Evolutionary conservation across 495 filamentous ascomycete genomes (phyloP).

Genomic region (Talaromyces proteolyticus): DNA sequence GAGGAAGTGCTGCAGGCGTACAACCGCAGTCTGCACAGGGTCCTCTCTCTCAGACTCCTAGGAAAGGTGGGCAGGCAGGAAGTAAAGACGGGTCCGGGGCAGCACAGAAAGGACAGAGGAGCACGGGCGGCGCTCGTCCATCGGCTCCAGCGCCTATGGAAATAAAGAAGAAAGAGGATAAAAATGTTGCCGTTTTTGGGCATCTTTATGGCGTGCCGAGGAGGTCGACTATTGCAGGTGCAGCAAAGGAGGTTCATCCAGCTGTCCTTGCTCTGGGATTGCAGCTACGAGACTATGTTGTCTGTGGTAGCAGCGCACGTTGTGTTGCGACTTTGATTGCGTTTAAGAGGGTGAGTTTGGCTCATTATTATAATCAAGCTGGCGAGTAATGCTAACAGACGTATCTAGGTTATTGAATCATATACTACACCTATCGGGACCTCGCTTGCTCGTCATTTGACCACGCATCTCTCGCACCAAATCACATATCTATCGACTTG

Average conservation of each 20-base stretch:
- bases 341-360: conserved; percentile 80
- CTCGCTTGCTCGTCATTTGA: conserved; percentile 83
- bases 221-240: conserved; percentile 65
- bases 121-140: conserved; percentile 12
- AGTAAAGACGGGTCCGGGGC: conserved; percentile 18
- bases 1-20: conserved; percentile 18
- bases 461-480: conserved; percentile 88
- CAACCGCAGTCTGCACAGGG: conserved; percentile 10
- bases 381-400: no score
- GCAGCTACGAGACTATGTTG: conserved; percentile 82
- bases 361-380: no score
- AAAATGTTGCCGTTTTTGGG: conserved; percentile 73
- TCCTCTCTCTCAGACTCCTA: conserved; percentile 3
- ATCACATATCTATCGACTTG: conserved; percentile 91
- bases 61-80: conserved; percentile 16
- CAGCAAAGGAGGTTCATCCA: conserved; percentile 85
- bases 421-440: conserved; percentile 82
- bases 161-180: conserved; percentile 53
- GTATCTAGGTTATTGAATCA: conserved; percentile 71
- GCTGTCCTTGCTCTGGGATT: conserved; percentile 79
- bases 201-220: conserved; percentile 74
- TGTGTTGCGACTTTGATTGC: conserved; percentile 82
- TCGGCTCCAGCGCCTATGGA: conserved; percentile 30
- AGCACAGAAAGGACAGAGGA: conserved; percentile 33
- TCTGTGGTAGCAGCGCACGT: conserved; percentile 86